Evolutionary conservation across 257 asterid genomes (phyloP), one percentile per base, ranked within the genome.

Genomic region (Solanum ahanhuiri): DNA sequence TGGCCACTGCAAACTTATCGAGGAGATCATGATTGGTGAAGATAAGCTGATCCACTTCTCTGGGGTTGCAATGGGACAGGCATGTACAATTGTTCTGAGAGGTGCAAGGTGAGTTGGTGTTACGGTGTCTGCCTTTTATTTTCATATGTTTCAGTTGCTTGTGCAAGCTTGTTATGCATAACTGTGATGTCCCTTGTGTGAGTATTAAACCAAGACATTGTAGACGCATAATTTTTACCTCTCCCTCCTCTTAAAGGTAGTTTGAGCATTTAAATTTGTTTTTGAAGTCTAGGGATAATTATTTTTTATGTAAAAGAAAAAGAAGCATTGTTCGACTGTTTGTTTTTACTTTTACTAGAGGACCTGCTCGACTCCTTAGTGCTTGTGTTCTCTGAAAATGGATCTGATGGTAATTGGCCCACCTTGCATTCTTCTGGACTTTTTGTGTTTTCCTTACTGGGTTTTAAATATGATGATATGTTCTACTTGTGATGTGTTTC

Each of bases 11-110:
- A 94, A 94, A 71, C 96, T 94, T 66, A 95, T 96, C 43, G 99
- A 96, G 89, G 98, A 97, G 91, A 95, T 97, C 85, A 95, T 97
- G 99, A 97, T 97, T 90, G 99, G 99, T 3, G 99, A 97, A 93
- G 99, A 97, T 91, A 95, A 90, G 91, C 81, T 97, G 90, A 97
- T 97, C 89, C 98, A 97, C 90, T 97, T 97, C 88, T 97, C 98
- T 77, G 99, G 99, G 23, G 98, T 96, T 89, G 98, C 88, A 86
- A 89, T 96, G 98, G 99, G 99, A 37, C 98, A 95, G 90, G 99
- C 99, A 54, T 96, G 99, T 85, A 96, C 99, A 8, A 94, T 96
- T 34, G 99, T 96, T 54, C 87, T 96, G 88, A 91, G 98, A 89
- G 98, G 99, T 54, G 98, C 99, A 91, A 96, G 99, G 98, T 96